Percentiles rank a stretch among this genome's conserved stretches.
These are phyloP conservation scores for Barbarea vulgaris DNA, from an alignment of 345 rosid genomes.

Conservation along the genomic window DNA sequence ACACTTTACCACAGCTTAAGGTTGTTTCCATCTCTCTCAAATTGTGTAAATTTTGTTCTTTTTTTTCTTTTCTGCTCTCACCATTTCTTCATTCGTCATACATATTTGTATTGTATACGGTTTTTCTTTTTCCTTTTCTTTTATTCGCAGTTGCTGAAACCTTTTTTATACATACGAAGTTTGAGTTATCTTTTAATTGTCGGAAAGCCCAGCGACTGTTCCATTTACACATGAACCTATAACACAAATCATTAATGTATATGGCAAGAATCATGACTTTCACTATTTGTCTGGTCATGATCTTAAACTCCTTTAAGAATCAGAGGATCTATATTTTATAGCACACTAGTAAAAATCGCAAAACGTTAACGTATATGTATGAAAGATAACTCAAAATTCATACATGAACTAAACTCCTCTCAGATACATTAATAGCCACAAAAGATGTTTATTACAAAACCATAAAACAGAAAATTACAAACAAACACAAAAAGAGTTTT, in stretches of 20 bases:
- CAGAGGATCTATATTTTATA: background rate
- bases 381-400: no score
- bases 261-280: background rate
- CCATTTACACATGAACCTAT: background rate
- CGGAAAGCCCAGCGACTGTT: background rate
- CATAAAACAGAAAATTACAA: background rate
- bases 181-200: background rate
- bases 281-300: background rate
- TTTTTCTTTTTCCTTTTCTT: no score
- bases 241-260: background rate
- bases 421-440: background rate
- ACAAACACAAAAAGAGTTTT: background rate
- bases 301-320: background rate
- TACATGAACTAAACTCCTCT: no score
- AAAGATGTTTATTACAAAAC: background rate
- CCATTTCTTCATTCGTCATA: slow-evolving; percentile 13
- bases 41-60: slow-evolving; percentile 25
- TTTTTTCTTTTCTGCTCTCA: background rate
- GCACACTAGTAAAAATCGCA: background rate
- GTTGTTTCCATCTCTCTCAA: slow-evolving; percentile 12
- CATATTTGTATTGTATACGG: slow-evolving; percentile 2
- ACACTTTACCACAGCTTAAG: slow-evolving; percentile 13
- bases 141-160: background rate
- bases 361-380: background rate
- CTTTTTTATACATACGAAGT: slow-evolving; percentile 15